Evolutionary conservation across 768 basidiomycete species (phyloP).

Genomic region (Boletus subparvulus): DNA sequence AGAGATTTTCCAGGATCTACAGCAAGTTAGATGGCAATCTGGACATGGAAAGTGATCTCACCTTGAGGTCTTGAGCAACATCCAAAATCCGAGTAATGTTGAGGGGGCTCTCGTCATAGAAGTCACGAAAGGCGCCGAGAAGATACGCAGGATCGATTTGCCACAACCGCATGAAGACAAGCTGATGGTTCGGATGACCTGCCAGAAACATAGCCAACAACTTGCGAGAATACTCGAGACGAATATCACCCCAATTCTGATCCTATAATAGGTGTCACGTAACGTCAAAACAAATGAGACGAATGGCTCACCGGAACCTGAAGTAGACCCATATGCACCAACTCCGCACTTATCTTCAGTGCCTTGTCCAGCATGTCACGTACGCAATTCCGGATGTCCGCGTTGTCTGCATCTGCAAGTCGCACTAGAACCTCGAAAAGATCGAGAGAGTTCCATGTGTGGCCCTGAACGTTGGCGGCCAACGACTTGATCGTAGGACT

Average conservation of each 20-base stretch:
- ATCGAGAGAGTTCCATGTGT: slow-evolving; percentile 94
- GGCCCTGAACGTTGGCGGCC: slow-evolving; percentile 86
- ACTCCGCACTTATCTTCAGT: slow-evolving; percentile 88
- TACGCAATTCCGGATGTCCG: slow-evolving; percentile 73
- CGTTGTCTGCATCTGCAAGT: slow-evolving; percentile 66
- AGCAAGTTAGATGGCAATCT: slow-evolving; percentile 3
- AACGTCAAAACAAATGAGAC: neutral
- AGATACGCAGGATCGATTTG: slow-evolving; percentile 86
- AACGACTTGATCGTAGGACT: slow-evolving; percentile 91
- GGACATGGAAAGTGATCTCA: slow-evolving; percentile 31
- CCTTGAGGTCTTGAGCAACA: slow-evolving; percentile 93
- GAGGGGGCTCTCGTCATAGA: slow-evolving; percentile 87
- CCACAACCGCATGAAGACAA: slow-evolving; percentile 97
- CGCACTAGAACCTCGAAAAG: slow-evolving; percentile 86
- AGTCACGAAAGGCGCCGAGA: slow-evolving; percentile 84
- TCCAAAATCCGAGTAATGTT: slow-evolving; percentile 95
- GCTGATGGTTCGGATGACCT: slow-evolving; percentile 91
- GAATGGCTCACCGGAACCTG: slow-evolving; percentile 75
- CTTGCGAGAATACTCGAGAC: slow-evolving; percentile 82
- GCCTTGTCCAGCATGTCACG: slow-evolving; percentile 93
- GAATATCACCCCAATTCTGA: slow-evolving; percentile 84
- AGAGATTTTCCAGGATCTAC: slow-evolving; percentile 87
- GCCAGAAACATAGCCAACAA: slow-evolving; percentile 87
- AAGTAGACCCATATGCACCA: slow-evolving; percentile 90
- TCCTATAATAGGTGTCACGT: slow-evolving; percentile 42